These are phyloP conservation scores for Emmonsiellopsis sp. DNA, from an alignment of 2,329 filamentous ascomycete species.

Conservation along the genomic window DNA sequence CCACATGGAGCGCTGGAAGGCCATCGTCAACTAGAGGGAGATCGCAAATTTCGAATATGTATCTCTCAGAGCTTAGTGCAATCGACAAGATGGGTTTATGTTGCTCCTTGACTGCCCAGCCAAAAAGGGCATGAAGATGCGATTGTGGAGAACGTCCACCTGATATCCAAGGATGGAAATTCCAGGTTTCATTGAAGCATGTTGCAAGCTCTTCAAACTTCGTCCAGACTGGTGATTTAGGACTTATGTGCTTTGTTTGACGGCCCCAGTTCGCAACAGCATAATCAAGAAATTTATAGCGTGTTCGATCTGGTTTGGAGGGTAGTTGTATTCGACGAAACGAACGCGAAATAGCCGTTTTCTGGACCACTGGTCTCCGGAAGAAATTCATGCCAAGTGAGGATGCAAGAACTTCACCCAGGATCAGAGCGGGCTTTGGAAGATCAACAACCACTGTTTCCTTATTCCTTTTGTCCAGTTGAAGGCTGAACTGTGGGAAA, in stretches of 20 bases:
- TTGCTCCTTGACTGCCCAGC: neutral
- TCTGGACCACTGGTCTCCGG: neutral
- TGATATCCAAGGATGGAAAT: neutral
- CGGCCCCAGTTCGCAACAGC: neutral
- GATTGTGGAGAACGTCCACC: neutral
- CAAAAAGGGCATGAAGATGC: neutral
- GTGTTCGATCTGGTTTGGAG: neutral
- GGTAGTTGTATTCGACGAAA: neutral
- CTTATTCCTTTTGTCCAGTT: neutral
- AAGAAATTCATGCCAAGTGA: neutral
- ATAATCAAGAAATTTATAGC: neutral
- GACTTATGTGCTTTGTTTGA: neutral
- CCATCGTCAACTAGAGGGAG: neutral
- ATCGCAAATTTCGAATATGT: neutral
- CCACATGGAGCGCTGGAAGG: neutral
- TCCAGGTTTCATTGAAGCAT: neutral
- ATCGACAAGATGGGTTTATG: neutral
- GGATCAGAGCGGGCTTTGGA: neutral
- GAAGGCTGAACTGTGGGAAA: neutral
- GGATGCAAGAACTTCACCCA: neutral
- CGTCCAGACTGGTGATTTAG: neutral
- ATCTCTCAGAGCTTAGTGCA: neutral
- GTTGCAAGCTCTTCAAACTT: neutral
- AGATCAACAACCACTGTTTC: neutral
- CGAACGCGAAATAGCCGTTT: neutral